A percentile compares a stretch with the other conserved stretches of the same genome.
Evolutionary conservation across 2,329 filamentous ascomycete species (phyloP).

Genomic region (Nothophoma quercina): DNA sequence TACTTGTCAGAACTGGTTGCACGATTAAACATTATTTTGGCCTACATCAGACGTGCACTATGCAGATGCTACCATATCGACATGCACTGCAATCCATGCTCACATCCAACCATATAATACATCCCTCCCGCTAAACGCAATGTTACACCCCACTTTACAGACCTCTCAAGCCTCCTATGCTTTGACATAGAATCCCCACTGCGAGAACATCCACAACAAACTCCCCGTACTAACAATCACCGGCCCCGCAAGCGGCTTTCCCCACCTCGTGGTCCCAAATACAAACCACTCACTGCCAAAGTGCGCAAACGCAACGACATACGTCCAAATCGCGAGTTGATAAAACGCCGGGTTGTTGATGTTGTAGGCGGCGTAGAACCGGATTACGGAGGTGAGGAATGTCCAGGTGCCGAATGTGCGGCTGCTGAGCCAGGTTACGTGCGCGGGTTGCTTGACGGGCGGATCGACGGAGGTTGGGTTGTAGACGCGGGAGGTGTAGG

Average conservation of each 20-base stretch:
- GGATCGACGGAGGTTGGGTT: slow-evolving; percentile 62
- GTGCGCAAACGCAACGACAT: slow-evolving; percentile 71
- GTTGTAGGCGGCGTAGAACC: slow-evolving; percentile 85
- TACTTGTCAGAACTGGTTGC: too few relatives aligned
- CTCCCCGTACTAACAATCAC: slow-evolving; percentile 63
- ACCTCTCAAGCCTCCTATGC: not conserved
- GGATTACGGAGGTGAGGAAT: slow-evolving; percentile 75
- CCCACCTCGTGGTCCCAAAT: slow-evolving; percentile 76
- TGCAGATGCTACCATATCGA: not conserved
- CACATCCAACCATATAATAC: too few relatives aligned
- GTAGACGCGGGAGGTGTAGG: slow-evolving; percentile 89
- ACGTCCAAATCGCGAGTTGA: slow-evolving; percentile 82
- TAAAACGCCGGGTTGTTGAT: slow-evolving; percentile 76
- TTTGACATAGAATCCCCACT: slow-evolving; percentile 73
- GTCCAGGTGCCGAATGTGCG: slow-evolving; percentile 89
- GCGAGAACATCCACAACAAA: slow-evolving; percentile 68
- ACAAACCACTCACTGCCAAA: slow-evolving; percentile 76
- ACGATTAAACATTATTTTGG: not conserved
- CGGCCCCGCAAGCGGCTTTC: slow-evolving; percentile 66
- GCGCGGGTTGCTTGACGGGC: slow-evolving; percentile 51
- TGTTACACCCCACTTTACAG: not conserved
- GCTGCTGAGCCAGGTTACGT: slow-evolving; percentile 76
- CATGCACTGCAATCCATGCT: not conserved
- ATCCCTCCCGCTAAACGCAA: too few relatives aligned
- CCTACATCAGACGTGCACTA: not conserved